phyloP scores from a whole-genome alignment of 805 yeast genomes.

The Alloascoidea africana region DNA sequence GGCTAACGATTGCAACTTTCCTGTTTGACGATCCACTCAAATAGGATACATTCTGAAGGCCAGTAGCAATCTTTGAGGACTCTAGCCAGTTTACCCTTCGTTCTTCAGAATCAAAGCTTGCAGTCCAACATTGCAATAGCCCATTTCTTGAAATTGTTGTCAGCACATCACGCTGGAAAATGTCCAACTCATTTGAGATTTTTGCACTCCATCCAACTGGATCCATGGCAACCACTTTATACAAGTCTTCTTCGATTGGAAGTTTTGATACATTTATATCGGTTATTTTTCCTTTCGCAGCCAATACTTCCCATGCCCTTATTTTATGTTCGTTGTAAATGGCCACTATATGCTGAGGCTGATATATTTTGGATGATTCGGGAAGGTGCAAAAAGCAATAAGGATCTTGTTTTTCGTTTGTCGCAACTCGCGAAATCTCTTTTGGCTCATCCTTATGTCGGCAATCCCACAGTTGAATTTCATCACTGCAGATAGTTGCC shows the following conservation, averaged over 20 bases:
- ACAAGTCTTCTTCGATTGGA: conserved; percentile 24
- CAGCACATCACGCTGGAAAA: conserved; percentile 29
- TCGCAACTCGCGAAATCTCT: background rate
- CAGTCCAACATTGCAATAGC: conserved; percentile 30
- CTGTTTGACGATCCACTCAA: conserved; percentile 65
- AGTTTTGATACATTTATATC: conserved; percentile 7
- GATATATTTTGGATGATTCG: conserved; percentile 15
- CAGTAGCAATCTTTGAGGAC: conserved; percentile 36
- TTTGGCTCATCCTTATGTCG: background rate
- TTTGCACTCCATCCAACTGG: conserved; percentile 42
- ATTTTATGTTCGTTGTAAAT: conserved; percentile 25
- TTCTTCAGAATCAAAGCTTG: conserved; percentile 14
- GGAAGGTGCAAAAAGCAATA: conserved; percentile 22
- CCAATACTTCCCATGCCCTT: conserved; percentile 26
- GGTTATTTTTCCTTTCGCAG: background rate
- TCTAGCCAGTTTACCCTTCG: conserved; percentile 35
- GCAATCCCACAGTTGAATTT: conserved; percentile 4
- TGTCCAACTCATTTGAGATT: conserved; percentile 19
- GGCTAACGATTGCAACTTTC: conserved; percentile 63
- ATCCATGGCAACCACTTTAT: conserved; percentile 42
- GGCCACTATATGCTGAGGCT: conserved; percentile 32
- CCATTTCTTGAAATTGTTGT: conserved; percentile 44
- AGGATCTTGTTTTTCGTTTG: conserved; percentile 5
- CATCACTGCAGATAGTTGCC: conserved; percentile 26
- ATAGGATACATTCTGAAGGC: conserved; percentile 31